These are phyloP conservation scores for Cladorrhinum samala DNA, from an alignment of 495 filamentous ascomycete genomes.

Conservation along the genomic window DNA sequence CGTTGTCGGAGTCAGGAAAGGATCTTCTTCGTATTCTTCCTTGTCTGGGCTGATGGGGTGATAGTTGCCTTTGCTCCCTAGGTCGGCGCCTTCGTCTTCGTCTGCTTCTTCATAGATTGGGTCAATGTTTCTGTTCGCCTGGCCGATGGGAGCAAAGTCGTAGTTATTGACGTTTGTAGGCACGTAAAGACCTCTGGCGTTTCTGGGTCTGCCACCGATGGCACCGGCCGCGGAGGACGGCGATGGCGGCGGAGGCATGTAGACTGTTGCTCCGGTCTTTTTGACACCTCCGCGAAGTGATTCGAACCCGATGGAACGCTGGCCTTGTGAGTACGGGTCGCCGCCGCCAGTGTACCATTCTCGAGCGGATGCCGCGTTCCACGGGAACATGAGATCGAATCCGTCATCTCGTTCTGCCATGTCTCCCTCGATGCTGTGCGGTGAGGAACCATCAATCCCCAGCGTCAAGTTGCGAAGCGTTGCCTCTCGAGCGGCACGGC, in stretches of 20 bases:
- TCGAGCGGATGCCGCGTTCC: slow-evolving; percentile 20
- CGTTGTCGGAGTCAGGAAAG: slow-evolving; percentile 36
- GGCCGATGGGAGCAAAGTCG: slow-evolving; percentile 18
- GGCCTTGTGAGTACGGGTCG: slow-evolving; percentile 35
- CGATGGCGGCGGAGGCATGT: slow-evolving; percentile 17
- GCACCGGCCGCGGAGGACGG: not conserved
- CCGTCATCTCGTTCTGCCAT: slow-evolving; percentile 54
- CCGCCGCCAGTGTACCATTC: slow-evolving; percentile 39
- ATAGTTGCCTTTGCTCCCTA: not conserved
- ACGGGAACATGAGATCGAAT: slow-evolving; percentile 21
- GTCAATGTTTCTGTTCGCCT: slow-evolving; percentile 34
- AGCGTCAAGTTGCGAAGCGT: slow-evolving; percentile 35
- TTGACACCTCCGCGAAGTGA: slow-evolving; percentile 26
- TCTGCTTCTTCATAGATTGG: slow-evolving; percentile 54
- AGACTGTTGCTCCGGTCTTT: slow-evolving; percentile 5
- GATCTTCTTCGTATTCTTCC: slow-evolving; percentile 30
- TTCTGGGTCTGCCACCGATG: slow-evolving; percentile 9
- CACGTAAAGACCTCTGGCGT: slow-evolving; percentile 25
- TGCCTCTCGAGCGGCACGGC: slow-evolving; percentile 30
- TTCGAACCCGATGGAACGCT: slow-evolving; percentile 40
- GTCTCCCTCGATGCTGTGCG: slow-evolving; percentile 29
- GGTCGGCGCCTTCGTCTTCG: slow-evolving; percentile 51
- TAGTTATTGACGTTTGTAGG: slow-evolving; percentile 20
- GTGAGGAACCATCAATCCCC: slow-evolving; percentile 30
- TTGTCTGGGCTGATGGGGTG: slow-evolving; percentile 11